These are phyloP conservation scores for Rhododendron mucronatum DNA, from an alignment of 148 eudicot genomes.

Conservation along the genomic window DNA sequence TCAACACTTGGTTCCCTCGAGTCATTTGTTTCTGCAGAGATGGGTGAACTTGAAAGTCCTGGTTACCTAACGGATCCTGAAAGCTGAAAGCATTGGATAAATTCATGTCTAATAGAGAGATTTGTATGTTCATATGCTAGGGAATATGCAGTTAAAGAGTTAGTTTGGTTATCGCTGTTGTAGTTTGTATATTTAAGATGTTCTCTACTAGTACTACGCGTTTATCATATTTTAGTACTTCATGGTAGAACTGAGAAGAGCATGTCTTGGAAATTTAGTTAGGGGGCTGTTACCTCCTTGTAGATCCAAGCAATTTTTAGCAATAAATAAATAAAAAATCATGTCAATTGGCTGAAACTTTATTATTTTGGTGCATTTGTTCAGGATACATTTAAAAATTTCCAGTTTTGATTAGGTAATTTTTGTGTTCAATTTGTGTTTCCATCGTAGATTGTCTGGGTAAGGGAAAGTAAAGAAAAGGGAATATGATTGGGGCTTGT, in stretches of 20 bases:
- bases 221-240: no score
- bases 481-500: background rate
- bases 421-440: background rate
- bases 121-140: background rate
- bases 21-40: constrained; percentile 91
- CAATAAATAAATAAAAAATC: background rate
- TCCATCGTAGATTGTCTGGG: background rate
- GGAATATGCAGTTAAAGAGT: background rate
- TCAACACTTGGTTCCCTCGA: constrained; percentile 59
- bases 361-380: background rate
- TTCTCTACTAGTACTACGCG: background rate
- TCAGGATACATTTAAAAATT: background rate
- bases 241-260: background rate
- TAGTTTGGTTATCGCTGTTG: background rate
- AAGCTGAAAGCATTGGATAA: constrained; percentile 10
- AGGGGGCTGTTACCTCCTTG: background rate
- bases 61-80: constrained; percentile 39
- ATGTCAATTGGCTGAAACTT: background rate
- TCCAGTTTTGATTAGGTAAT: background rate
- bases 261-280: background rate
- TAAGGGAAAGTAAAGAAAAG: background rate
- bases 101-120: background rate
- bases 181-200: background rate
- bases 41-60: constrained; percentile 66
- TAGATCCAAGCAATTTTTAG: background rate